Evolutionary conservation across 192 early-diverging fungal genomes (phyloP), one percentile per base, ranked within the genome.

Genomic region (Coemansia asiatica): DNA sequence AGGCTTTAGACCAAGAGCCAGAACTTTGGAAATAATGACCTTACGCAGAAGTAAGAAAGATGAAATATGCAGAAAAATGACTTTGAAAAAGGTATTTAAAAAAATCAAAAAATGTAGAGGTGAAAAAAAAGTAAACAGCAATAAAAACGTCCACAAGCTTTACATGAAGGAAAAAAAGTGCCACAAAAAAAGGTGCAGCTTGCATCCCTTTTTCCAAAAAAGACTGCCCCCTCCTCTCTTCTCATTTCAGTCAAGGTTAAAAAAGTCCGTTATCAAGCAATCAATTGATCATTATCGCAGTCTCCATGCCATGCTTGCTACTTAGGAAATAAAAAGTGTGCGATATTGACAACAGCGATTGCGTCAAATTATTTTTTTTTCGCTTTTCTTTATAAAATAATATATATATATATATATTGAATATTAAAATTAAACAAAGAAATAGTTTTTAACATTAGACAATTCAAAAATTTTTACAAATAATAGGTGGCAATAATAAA

Each of bases 31-130:
- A 53, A 27, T 53, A 26, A 53, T 26, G 18, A 16, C 23, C 19
- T 22, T 19, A 10, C 23, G 21, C 2, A 49, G 21, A 49, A 53
- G 50, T 2, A 53, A 23, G 4, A 53, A 22, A 27, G 23, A 53
- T 22, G 50, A 53, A 53, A 53, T n/a, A 27, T 26, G 19, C 49
- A 50, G 25, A 28, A 55, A 55, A 55, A 26, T n/a, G n/a, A n/a
- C n/a, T n/a, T n/a, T 25, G 23, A 2, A 25, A 26, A 54, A 4
- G 23, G 51, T 0, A 6, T 26, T 56, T 31, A 33, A 23, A 25
- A 38, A 22, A 13, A 53, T 22, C 50, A 1, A 31, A 56, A 31
- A n/a, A 33, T 6, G 31, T 3, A 8, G 6, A 27, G 19, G 22
- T 13, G 8, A 27, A 22, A 53, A 26, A 53, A 22, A 53, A 22